Evolutionary conservation across 2,329 filamentous ascomycete species (phyloP).

Genomic region (Bertia moriformis): DNA sequence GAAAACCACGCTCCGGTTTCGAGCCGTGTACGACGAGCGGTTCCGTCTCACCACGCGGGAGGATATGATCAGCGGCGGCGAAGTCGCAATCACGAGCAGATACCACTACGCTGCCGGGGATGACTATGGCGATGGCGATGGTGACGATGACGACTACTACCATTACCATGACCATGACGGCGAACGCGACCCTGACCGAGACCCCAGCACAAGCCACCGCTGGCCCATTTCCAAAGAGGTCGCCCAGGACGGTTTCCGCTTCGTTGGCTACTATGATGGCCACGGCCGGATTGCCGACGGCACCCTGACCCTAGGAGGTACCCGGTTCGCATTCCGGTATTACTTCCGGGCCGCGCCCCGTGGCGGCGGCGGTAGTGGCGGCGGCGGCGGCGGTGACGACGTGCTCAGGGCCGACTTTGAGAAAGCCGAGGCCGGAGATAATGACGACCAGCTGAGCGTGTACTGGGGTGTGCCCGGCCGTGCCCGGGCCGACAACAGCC

Average conservation of each 20-base stretch:
- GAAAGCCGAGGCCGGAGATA: constrained; percentile 4
- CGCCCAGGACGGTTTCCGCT: constrained; percentile 7
- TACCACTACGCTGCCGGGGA: constrained; percentile 12
- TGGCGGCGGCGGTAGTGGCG: too few species aligned
- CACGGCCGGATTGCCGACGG: constrained; percentile 16
- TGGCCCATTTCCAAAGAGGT: constrained; percentile 13
- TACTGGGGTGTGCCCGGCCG: constrained; percentile 17
- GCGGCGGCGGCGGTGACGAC: too few species aligned
- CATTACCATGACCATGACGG: too few species aligned
- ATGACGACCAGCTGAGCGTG: constrained; percentile 13
- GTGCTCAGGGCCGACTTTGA: constrained; percentile 16
- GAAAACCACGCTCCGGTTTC: constrained; percentile 8
- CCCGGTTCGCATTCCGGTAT: constrained; percentile 17
- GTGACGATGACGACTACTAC: too few species aligned
- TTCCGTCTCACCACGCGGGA: constrained; percentile 11
- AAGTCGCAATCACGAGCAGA: constrained; percentile 7
- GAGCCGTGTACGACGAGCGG: constrained; percentile 12
- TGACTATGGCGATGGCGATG: too few species aligned
- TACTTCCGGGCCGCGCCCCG: constrained; percentile 18
- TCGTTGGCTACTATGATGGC: constrained; percentile 16
- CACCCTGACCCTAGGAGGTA: constrained; percentile 10
- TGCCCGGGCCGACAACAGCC: too few species aligned
- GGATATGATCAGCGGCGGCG: constrained; percentile 6
- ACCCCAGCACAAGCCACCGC: constrained; percentile 6
- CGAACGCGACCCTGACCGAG: too few species aligned